Evolutionary conservation across 306 rosid genomes (phyloP).

Genomic region (Psophocarpus tetragonolobus): DNA sequence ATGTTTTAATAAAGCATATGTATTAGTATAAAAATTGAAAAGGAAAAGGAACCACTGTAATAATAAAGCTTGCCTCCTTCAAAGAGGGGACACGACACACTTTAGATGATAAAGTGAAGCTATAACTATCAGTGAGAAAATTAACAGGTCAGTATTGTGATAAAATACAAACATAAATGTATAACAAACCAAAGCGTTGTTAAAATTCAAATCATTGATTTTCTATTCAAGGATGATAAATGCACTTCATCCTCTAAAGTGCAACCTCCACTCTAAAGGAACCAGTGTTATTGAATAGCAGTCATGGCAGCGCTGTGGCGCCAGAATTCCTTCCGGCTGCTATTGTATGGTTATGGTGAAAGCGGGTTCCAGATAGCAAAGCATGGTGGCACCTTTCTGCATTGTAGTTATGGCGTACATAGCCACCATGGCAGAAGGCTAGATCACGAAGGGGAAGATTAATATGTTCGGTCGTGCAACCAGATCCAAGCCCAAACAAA

Average conservation of each 20-base stretch:
- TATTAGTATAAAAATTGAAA: not conserved
- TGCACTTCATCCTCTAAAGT: not conserved
- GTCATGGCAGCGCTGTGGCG: no score
- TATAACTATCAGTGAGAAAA: not conserved
- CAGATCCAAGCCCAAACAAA: no score
- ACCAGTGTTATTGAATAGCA: no score
- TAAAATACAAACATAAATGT: not conserved
- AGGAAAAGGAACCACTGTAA: constrained; percentile 3
- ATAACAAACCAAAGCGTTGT: not conserved
- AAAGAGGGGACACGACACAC: not conserved
- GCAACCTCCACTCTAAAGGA: not conserved
- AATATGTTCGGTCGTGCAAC: no score
- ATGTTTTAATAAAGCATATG: not conserved
- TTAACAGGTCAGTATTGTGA: not conserved
- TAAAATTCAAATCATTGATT: not conserved
- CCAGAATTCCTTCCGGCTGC: no score
- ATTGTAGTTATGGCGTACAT: no score
- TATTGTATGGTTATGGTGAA: no score
- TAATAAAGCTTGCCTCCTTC: not conserved
- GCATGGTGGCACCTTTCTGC: no score
- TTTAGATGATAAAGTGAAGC: not conserved
- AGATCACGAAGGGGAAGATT: no score
- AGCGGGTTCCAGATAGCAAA: no score
- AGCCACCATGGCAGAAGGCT: no score
- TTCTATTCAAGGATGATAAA: not conserved